phyloP scores from a whole-genome alignment of 140 eudicot species.

The Erigeron philadelphicus region DNA sequence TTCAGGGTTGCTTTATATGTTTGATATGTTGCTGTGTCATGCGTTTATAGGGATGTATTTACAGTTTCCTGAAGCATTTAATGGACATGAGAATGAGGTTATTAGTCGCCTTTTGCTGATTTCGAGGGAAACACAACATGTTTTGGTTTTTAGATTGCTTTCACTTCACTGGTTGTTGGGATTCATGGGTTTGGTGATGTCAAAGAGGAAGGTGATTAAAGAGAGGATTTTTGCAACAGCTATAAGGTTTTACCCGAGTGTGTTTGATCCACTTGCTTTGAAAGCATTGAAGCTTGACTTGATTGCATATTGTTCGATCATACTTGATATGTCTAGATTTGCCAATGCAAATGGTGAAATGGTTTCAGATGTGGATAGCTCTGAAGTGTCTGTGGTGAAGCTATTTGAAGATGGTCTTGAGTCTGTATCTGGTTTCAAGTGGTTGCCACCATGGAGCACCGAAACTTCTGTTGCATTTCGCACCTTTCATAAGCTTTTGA shows the following conservation, averaged over 20 bases:
- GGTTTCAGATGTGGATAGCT: conserved; percentile 26
- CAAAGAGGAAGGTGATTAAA: conserved; percentile 38
- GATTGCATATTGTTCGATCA: conserved; percentile 62
- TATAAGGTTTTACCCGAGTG: conserved; percentile 62
- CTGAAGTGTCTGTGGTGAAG: conserved; percentile 51
- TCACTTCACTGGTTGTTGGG: conserved; percentile 86
- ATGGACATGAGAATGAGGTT: conserved; percentile 74
- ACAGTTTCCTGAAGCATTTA: conserved; percentile 59
- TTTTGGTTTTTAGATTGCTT: conserved; percentile 70
- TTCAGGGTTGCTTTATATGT: conserved; percentile 60
- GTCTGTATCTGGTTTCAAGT: conserved; percentile 72
- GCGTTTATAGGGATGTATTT: conserved; percentile 57
- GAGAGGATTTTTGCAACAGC: conserved; percentile 45
- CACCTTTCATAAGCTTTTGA: conserved; percentile 70
- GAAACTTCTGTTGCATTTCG: conserved; percentile 92
- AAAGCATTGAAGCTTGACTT: conserved; percentile 85
- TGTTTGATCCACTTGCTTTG: conserved; percentile 82
- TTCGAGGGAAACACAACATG: conserved; percentile 60
- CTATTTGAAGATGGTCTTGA: conserved; percentile 74
- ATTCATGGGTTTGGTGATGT: conserved; percentile 50
- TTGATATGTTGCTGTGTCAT: conserved; percentile 69
- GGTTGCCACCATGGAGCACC: conserved; percentile 95
- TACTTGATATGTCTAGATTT: conserved; percentile 40
- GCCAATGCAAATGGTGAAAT: conserved; percentile 36
- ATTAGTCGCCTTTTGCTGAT: conserved; percentile 49